Evolutionary conservation across 257 asterid species (phyloP), one percentile per base, ranked within the genome.

Genomic region (Solanum tacnaense): DNA sequence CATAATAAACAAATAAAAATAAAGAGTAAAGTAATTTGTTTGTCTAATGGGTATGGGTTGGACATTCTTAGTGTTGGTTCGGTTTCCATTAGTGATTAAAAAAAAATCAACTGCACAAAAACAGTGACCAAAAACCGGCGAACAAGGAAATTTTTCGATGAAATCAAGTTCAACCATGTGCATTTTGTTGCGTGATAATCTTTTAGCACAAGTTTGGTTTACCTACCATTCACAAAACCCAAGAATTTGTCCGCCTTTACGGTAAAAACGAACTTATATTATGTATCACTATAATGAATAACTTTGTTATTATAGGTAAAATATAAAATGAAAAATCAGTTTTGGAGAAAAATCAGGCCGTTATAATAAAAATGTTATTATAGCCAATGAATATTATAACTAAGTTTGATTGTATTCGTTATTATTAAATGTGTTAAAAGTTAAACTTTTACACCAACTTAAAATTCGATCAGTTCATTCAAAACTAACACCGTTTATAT

Each of bases 331-430:
- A 46, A 13, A 46, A 13, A 6, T 56, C 16, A 5, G 20, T 13
- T 46, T 46, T 46, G 18, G 0, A 46, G 5, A 58, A 20, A 56
- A 56, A 20, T 20, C 11, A 20, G 0, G 5, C 0, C 0, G 0
- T 58, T 58, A 20, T 7, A 3, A 58, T 58, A 58, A 20, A 58
- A 58, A 58, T 58, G 27, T 7, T 58, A 58, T 3, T 21, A 58
- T 20, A 20, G 2, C 25, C 10, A 20, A 58, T 3, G 12, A 2
- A 58, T 58, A 58, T 7, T 20, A 58, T 58, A 58, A 58, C 5
- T 3, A 58, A 58, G 12, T 58, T 20, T 20, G 25, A 58, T 7
- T 20, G 67, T 58, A 58, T 9, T 21, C 0, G 25, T 58, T 58
- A 21, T 58, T 20, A 58, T 58, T 58, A 58, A 58, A 21, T 58